Evolutionary conservation across 208 protist genomes (phyloP).

Genomic region (Crithidia thermophila): DNA sequence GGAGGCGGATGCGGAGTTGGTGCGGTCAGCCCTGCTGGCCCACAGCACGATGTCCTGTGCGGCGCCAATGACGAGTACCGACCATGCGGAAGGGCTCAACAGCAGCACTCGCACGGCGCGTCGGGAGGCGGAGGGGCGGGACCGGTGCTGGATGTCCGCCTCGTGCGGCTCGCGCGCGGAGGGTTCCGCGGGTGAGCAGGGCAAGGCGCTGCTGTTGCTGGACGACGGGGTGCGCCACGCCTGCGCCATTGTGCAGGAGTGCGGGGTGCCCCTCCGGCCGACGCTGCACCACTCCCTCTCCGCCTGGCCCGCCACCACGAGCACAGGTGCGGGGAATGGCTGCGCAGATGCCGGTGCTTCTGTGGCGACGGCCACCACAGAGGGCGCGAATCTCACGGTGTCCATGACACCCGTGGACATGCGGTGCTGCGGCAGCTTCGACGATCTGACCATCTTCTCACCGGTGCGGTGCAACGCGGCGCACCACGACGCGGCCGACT

Average conservation of each 20-base stretch:
- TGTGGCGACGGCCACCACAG: too few species aligned
- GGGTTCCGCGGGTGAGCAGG: conserved; percentile 1
- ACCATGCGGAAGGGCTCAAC: neutral
- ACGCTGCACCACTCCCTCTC: neutral
- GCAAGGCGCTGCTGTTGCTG: neutral
- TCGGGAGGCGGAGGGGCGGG: neutral
- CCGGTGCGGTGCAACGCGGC: too few species aligned
- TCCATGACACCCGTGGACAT: too few species aligned
- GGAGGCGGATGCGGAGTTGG: conserved; percentile 56
- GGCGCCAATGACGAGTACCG: too few species aligned
- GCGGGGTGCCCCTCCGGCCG: neutral
- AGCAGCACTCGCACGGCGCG: neutral
- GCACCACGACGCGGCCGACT: neutral
- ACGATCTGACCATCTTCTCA: conserved; percentile 8
- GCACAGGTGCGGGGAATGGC: too few species aligned
- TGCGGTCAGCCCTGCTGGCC: conserved; percentile 40
- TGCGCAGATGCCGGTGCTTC: too few species aligned
- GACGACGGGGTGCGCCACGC: conserved; percentile 9
- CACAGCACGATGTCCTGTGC: neutral
- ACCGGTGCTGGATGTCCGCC: neutral
- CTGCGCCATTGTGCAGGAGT: conserved; percentile 2
- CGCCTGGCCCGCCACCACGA: too few species aligned
- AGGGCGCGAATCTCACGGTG: too few species aligned
- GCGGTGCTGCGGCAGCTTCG: neutral
- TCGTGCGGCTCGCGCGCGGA: conserved; percentile 5